phyloP scores from a whole-genome alignment of 805 yeast genomes.

The Metschnikowia gelsemii region DNA sequence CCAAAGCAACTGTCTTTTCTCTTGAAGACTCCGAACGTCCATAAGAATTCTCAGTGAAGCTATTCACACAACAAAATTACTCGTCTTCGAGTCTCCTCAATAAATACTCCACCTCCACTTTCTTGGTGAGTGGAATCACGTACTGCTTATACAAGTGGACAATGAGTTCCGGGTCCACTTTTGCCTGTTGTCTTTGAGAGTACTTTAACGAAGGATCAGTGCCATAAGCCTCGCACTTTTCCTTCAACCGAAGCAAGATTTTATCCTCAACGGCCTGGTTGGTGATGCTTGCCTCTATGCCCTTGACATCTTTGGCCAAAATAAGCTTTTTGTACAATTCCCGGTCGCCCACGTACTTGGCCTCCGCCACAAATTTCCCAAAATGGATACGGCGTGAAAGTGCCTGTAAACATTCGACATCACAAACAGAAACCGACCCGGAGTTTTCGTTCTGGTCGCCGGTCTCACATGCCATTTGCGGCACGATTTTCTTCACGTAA shows the following conservation, averaged over 20 bases:
- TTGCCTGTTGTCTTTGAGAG: slow-evolving; percentile 69
- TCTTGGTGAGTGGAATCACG: slow-evolving; percentile 91
- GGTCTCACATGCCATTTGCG: slow-evolving; percentile 59
- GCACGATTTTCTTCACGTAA: slow-evolving; percentile 75
- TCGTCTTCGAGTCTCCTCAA: slow-evolving; percentile 53
- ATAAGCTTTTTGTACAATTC: slow-evolving; percentile 66
- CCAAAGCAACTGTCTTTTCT: background rate
- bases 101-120: slow-evolving; percentile 91
- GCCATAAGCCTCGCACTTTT: slow-evolving; percentile 84
- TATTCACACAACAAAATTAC: too few relatives aligned
- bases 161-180: slow-evolving; percentile 77
- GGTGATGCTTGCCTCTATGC: slow-evolving; percentile 79
- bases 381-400: slow-evolving; percentile 91
- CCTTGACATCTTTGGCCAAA: slow-evolving; percentile 59
- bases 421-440: slow-evolving; percentile 83
- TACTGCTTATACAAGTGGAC: slow-evolving; percentile 82
- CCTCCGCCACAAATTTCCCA: slow-evolving; percentile 97
- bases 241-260: slow-evolving; percentile 72
- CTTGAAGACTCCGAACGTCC: background rate
- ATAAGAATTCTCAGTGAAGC: too few relatives aligned
- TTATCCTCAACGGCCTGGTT: slow-evolving; percentile 83
- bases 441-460: slow-evolving; percentile 82
- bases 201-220: slow-evolving; percentile 78
- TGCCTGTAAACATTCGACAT: slow-evolving; percentile 84
- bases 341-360: slow-evolving; percentile 73